phyloP scores from a whole-genome alignment of 2,329 filamentous ascomycete species.

The Scorias spongiosa region DNA sequence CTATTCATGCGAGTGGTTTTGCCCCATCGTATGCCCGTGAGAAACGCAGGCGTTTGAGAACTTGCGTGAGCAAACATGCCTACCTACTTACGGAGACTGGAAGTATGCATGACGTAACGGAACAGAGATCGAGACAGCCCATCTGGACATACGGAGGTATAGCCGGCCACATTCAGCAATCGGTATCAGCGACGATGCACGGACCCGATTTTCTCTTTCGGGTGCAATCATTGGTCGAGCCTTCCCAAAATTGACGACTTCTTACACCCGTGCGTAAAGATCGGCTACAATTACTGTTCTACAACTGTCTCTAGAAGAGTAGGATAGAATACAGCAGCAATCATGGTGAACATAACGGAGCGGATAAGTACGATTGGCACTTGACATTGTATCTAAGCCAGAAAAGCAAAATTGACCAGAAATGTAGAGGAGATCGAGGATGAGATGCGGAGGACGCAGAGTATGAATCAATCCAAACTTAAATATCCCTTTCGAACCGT shows the following conservation, averaged over 20 bases:
- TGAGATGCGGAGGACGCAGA: constrained; percentile 98
- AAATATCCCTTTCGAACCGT: neutral
- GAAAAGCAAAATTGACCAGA: constrained; percentile 4
- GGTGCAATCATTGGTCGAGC: neutral
- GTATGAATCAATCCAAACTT: constrained; percentile 37
- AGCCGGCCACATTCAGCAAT: no score
- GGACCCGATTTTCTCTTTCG: neutral
- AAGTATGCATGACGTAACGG: no score
- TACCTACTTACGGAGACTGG: no score
- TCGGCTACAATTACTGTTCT: no score
- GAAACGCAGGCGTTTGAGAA: no score
- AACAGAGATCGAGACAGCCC: no score
- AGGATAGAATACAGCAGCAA: constrained; percentile 10
- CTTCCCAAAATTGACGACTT: neutral
- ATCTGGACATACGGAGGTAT: no score
- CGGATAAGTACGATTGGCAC: constrained; percentile 91
- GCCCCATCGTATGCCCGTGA: no score
- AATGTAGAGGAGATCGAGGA: constrained; percentile 99
- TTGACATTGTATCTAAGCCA: neutral
- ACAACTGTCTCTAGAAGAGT: neutral
- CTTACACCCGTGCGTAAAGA: neutral
- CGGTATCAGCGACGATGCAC: no score
- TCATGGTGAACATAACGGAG: constrained; percentile 98
- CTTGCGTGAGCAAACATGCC: no score
- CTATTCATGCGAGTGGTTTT: no score